Percentiles rank a stretch among this genome's conserved stretches.
phyloP scores from a whole-genome alignment of 257 asterid species.

The Ligustrum vulgare region DNA sequence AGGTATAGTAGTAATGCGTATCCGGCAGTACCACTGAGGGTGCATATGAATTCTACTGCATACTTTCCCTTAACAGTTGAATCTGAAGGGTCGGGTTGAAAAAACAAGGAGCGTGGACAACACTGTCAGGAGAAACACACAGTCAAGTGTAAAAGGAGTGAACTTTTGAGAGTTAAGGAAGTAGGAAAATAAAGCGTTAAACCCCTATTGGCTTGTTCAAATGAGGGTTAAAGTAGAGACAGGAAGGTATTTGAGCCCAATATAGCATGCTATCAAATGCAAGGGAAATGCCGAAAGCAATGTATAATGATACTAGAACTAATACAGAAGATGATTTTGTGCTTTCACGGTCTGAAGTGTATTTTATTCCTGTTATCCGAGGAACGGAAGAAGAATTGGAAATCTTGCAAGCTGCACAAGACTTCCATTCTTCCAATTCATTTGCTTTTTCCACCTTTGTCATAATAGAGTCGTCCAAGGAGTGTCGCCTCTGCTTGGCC shows the following conservation, averaged over 20 bases:
- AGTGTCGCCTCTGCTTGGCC: conserved; percentile 46
- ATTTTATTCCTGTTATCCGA: conserved; percentile 13
- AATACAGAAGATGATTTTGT: background rate
- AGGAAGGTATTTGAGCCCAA: conserved; percentile 43
- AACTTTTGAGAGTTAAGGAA: conserved; percentile 41
- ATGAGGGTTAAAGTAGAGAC: conserved; percentile 42
- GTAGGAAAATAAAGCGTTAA: conserved; percentile 48
- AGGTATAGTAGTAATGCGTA: conserved; percentile 35
- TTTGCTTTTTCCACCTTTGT: conserved; percentile 51
- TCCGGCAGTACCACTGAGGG: conserved; percentile 38
- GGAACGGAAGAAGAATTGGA: conserved; percentile 43
- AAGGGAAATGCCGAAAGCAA: conserved; percentile 22
- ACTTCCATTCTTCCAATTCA: conserved; percentile 40
- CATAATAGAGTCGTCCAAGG: conserved; percentile 41
- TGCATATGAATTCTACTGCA: conserved; percentile 34
- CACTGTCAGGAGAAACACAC: conserved; percentile 41
- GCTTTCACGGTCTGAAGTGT: background rate
- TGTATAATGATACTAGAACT: conserved; percentile 18
- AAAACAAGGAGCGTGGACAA: conserved; percentile 32
- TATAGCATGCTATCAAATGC: conserved; percentile 34
- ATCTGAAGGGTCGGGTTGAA: conserved; percentile 23
- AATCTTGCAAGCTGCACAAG: conserved; percentile 44
- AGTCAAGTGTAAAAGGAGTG: conserved; percentile 31
- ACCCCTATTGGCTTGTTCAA: conserved; percentile 40
- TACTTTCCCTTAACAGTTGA: conserved; percentile 8